Evolutionary conservation across 2,329 filamentous ascomycete genomes (phyloP), one percentile per base, ranked within the genome.

Genomic region (Fusarium tanahbumbuense): DNA sequence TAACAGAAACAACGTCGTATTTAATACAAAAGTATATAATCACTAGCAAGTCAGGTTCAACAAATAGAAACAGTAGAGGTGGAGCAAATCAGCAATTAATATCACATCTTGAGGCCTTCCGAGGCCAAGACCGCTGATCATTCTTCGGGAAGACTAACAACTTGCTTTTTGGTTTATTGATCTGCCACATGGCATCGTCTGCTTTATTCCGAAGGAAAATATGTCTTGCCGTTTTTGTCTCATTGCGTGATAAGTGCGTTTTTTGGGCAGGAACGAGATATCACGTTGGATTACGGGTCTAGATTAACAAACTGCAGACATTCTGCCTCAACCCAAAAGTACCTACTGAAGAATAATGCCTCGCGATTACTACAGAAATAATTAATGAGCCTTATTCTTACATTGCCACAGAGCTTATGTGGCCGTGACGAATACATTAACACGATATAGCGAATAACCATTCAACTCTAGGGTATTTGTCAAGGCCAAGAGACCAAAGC

Each of bases 131-230:
- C 55, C 25, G 56, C 50, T 49, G 63, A 66, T 66, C 61, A 67
- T 49, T 40, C 32, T 34, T 47, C 63, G 63, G 63, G 61, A 67
- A 45, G 47, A n/a, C 48, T 48, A 63, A 66, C 48, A 47, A n/a
- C 34, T 60, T 66, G 47, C 47, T 49, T 66, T 66, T 50, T 20
- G 20, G 8, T 16, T 20, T n/a, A 30, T 27, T 34, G 32, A 27
- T 52, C 66, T 67, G 68, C 66, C 69, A 71, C 68, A 71, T 71
- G 69, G 69, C 69, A 70, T 52, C 65, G 60, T 69, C 56, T 71
- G 59, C 53, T 71, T 64, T 23, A 57, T 61, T 42, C 67, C 56
- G 32, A 23, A 52, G n/a, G 13, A 12, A 23, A 27, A 28, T 44
- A 41, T 30, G 40, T 41, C 34, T 37, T 60, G n/a, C 34, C 52